Evolutionary conservation across 2,329 filamentous ascomycete genomes (phyloP), one percentile per base, ranked within the genome.

Genomic region (Fusarium tanahbumbuense): DNA sequence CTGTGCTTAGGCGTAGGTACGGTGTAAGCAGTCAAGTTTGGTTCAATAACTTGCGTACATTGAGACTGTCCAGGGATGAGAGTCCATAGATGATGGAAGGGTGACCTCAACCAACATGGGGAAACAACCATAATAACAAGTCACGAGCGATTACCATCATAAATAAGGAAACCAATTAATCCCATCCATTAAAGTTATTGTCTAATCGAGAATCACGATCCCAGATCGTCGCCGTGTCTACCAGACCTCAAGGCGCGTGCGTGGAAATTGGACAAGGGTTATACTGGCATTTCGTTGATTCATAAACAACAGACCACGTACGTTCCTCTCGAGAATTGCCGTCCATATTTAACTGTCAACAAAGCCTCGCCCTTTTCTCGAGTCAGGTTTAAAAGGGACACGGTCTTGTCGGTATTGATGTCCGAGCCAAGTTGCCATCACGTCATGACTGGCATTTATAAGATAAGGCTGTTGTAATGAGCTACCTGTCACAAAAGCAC

Each of bases 261-360:
- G 34, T 60, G 52, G 44, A 58, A 64, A 70, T 65, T 68, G 25
- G 34, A 46, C 52, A 56, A 42, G 34, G 34, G 27, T 44, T 30
- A 18, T 55, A 54, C 69, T 75, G 69, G 73, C 40, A 75, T 75
- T 73, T 41, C 12, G 37, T 27, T 73, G 61, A 65, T 66, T 68
- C 56, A 64, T 15, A 28, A 50, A 22, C 44, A 52, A 53, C 23
- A 53, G 34, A 47, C 18, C 40, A 58, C 40, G 23, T 50, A 64
- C 64, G 68, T 74, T 72, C 68, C 60, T 59, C 10, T 23, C 28
- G 18, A 20, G 13, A 18, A 20, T 45, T 45, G 32, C 15, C 32
- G 32, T 44, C 25, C 22, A 40, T 27, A 16, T 37, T 56, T 48
- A 56, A 25, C 25, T 62, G 46, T 52, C 62, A 34, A 22, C 11